Base-by-base conservation (phyloP, 192 early-diverging fungal genomes). In the Geosiphon pyriformis region DNA sequence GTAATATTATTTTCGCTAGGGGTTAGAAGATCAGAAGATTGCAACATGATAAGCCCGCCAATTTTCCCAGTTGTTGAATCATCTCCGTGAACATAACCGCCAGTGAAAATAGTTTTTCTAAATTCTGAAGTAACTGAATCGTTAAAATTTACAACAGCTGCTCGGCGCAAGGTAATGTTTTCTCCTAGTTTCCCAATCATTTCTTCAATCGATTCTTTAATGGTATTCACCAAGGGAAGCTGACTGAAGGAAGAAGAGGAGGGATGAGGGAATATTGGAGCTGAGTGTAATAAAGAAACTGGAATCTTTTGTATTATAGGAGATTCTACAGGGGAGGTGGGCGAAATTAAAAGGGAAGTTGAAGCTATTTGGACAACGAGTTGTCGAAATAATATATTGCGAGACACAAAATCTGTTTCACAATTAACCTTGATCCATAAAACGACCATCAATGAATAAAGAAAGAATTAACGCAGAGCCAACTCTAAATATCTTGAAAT, bases 381-480 rank as follows among this genome's bases (percentile, higher is more conserved):
- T 31, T 85, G 76, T 32, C 86, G 82, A 80, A 96, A 96, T 52
- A 87, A 72, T 27, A 72, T 74, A 69, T 89, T 91, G 61, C 90
- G 83, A 6, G 92, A 91, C 4, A 98, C 96, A 84, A 98, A 98
- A 72, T 98, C 96, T 0, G 96, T 95, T 74, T 98, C 96, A 65
- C 90, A 93, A 75, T 92, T 93, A 23, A 93, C 65, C 83, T 93
- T 82, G 6, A 79, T 61, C 34, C 32, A 55, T 33, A 30, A 22
- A 20, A 60, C 11, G n/a, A n/a, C 1, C 30, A 23, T 42, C 0
- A 22, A 12, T 46, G 42, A 46, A 10, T 46, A 46, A 46, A 10
- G 7, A 54, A 11, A 54, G 26, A 54, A 8, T 25, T 8, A 7
- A 54, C 10, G 7, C 22, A 54, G 7, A 54, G 53, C 7, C 6